These are phyloP conservation scores for Nigrospora oryzae DNA, from an alignment of 2,329 filamentous ascomycete species.

Conservation along the genomic window DNA sequence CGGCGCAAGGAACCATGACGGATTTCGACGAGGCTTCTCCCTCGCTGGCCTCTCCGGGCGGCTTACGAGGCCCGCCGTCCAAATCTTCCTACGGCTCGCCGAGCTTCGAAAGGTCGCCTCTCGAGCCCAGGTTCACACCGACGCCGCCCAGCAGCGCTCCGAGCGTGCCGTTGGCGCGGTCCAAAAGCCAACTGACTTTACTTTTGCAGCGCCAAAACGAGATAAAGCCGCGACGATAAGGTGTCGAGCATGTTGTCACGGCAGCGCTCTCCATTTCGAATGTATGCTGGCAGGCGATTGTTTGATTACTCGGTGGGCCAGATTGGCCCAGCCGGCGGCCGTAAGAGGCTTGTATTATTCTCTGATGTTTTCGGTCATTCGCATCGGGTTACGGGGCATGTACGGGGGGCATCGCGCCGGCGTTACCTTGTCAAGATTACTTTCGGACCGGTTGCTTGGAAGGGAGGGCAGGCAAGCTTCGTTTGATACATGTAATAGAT, in stretches of 20 bases:
- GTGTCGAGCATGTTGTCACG: not conserved
- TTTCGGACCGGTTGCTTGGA: too few relatives aligned
- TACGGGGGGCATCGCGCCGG: too few relatives aligned
- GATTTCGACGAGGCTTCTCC: slow-evolving; percentile 22
- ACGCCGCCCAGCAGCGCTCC: slow-evolving; percentile 38
- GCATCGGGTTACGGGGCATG: too few relatives aligned
- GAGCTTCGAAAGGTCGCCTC: slow-evolving; percentile 18
- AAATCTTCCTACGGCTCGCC: slow-evolving; percentile 3
- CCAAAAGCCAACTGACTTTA: slow-evolving; percentile 52
- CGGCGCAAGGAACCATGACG: slow-evolving; percentile 34
- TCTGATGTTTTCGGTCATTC: too few relatives aligned
- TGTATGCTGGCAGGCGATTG: too few relatives aligned
- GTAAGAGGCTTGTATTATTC: too few relatives aligned
- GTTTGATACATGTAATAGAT: too few relatives aligned
- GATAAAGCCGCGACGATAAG: slow-evolving; percentile 17
- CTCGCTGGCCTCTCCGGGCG: slow-evolving; percentile 7
- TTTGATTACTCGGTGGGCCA: too few relatives aligned
- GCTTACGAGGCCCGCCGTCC: slow-evolving; percentile 6
- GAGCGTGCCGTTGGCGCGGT: slow-evolving; percentile 42
- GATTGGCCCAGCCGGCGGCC: too few relatives aligned
- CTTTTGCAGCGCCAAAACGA: slow-evolving; percentile 38
- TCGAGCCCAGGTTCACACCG: slow-evolving; percentile 33
- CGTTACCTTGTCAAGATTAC: too few relatives aligned
- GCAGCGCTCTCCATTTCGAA: too few relatives aligned
- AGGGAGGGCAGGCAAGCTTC: too few relatives aligned